Evolutionary conservation across 768 basidiomycete genomes (phyloP).

Genomic region (Goffeauzyma gilvescens): DNA sequence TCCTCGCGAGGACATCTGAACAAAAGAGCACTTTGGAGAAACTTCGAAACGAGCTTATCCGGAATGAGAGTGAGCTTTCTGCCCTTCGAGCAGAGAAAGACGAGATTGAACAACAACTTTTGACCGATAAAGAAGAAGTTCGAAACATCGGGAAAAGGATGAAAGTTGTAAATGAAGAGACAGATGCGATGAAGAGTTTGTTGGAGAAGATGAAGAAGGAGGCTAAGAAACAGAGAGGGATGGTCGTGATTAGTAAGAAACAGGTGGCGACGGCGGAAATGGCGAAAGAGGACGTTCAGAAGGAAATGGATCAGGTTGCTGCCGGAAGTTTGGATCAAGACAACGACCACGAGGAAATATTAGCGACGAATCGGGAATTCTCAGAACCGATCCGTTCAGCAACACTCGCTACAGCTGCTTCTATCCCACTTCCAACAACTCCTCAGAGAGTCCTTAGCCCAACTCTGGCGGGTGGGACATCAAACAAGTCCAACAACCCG

Average conservation of each 20-base stretch:
- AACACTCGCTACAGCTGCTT: slow-evolving; percentile 39
- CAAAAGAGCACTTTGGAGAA: slow-evolving; percentile 58
- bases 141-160: slow-evolving; percentile 67
- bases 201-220: slow-evolving; percentile 82
- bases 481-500: slow-evolving; percentile 67
- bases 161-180: slow-evolving; percentile 58
- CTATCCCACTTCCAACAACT: slow-evolving; percentile 53
- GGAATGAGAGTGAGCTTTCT: slow-evolving; percentile 77
- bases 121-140: slow-evolving; percentile 88
- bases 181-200: slow-evolving; percentile 48
- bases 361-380: slow-evolving; percentile 1
- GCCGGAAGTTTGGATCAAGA: slow-evolving; percentile 38
- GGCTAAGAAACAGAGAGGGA: slow-evolving; percentile 85
- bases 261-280: slow-evolving; percentile 70
- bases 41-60: slow-evolving; percentile 58
- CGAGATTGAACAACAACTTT: slow-evolving; percentile 65
- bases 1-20: slow-evolving; percentile 48
- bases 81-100: slow-evolving; percentile 72
- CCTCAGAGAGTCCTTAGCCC: slow-evolving; percentile 45
- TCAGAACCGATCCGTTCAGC: slow-evolving; percentile 6
- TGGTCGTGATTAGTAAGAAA: slow-evolving; percentile 84
- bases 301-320: slow-evolving; percentile 43
- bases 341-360: neutral
- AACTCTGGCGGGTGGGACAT: slow-evolving; percentile 34
- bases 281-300: slow-evolving; percentile 49